Conservation (phyloP, 257 asterid genomes). For the Ilex asprella region DNA sequence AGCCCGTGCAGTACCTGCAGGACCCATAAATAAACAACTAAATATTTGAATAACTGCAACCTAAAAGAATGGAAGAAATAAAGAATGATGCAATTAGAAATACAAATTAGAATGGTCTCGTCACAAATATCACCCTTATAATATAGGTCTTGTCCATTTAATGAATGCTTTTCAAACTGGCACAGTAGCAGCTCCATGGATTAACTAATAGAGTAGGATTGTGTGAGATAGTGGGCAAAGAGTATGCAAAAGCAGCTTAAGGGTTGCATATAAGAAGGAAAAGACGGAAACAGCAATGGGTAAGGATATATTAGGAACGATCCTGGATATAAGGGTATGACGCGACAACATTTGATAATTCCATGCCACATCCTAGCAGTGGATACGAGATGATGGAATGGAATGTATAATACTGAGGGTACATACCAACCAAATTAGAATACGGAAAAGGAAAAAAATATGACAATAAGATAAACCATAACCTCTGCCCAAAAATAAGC, state of each 20-base stretch:
- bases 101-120: too few relatives aligned
- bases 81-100: too few relatives aligned
- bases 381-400: not conserved
- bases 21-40: conserved; percentile 13
- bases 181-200: not conserved
- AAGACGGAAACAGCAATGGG: too few relatives aligned
- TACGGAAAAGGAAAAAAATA: not conserved
- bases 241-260: not conserved
- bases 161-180: too few relatives aligned
- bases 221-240: not conserved
- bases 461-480: conserved; percentile 6
- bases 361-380: too few relatives aligned
- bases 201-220: not conserved
- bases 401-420: not conserved
- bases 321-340: not conserved
- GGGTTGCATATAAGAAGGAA: not conserved
- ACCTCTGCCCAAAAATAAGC: not conserved
- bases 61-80: not conserved
- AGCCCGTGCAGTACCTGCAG: conserved; percentile 36
- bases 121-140: not conserved
- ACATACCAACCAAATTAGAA: not conserved
- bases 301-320: not conserved
- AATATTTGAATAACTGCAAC: not conserved
- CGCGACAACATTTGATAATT: too few relatives aligned
- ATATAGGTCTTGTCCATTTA: too few relatives aligned